Evolutionary conservation across 208 protist genomes (phyloP).

Genomic region (Crithidia expoeki): DNA sequence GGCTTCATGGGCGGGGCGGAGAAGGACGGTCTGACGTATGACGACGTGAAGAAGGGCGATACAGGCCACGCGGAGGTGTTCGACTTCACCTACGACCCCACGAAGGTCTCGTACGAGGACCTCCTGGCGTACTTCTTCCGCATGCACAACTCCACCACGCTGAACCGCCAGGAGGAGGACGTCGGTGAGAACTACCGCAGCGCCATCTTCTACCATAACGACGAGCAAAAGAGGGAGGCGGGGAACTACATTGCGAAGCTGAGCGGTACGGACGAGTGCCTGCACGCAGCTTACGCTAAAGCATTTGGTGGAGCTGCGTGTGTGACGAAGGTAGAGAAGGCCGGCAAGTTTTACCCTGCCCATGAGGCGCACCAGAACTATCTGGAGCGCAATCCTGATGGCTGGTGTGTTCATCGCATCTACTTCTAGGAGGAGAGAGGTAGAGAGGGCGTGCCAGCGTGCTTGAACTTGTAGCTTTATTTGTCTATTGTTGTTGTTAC

Average conservation of each 20-base stretch:
- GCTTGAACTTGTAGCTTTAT: no score
- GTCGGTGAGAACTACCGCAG: conserved; percentile 95
- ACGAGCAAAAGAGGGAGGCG: conserved; percentile 83
- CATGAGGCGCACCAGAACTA: conserved; percentile 92
- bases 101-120: conserved; percentile 80
- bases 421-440: conserved; percentile 66
- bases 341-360: conserved; percentile 76
- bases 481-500: no score
- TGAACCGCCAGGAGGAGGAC: conserved; percentile 91
- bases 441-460: no score
- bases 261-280: conserved; percentile 57
- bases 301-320: conserved; percentile 66
- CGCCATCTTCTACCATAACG: conserved; percentile 91
- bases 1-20: conserved; percentile 91
- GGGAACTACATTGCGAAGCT: conserved; percentile 80
- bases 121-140: conserved; percentile 94
- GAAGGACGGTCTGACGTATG: conserved; percentile 59
- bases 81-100: conserved; percentile 84
- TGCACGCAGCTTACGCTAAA: conserved; percentile 71
- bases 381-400: conserved; percentile 74
- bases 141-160: conserved; percentile 95
- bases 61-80: conserved; percentile 96
- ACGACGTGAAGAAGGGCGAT: conserved; percentile 90
- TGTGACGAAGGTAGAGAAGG: conserved; percentile 74
- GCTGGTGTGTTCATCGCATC: conserved; percentile 81